These are phyloP conservation scores for Triticum urartu DNA, from an alignment of 176 grass and related monocot genomes.

Conservation along the genomic window DNA sequence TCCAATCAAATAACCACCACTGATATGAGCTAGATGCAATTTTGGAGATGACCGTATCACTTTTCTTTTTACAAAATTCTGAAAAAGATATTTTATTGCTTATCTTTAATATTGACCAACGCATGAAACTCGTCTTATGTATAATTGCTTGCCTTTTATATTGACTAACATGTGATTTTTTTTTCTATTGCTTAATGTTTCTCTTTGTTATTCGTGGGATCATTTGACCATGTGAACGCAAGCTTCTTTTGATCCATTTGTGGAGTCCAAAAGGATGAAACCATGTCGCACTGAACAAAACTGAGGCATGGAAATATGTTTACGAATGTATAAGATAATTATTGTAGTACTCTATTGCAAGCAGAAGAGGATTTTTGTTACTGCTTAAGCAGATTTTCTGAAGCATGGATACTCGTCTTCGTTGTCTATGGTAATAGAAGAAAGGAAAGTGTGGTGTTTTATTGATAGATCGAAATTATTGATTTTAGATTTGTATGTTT, in stretches of 20 bases:
- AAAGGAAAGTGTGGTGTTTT: not conserved
- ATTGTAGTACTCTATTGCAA: not conserved
- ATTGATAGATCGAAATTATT: constrained; percentile 14
- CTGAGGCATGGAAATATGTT: not conserved
- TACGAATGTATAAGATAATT: not conserved
- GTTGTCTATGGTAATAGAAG: not conserved
- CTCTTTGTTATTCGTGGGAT: not conserved
- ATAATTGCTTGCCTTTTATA: too few relatives aligned
- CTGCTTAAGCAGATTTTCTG: not conserved
- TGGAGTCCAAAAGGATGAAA: not conserved
- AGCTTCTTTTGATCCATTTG: not conserved
- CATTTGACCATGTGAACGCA: not conserved
- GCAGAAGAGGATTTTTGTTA: not conserved
- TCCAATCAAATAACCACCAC: not conserved
- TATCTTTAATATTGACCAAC: too few relatives aligned
- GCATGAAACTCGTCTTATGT: too few relatives aligned
- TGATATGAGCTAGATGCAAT: not conserved
- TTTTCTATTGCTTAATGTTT: not conserved
- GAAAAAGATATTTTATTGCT: not conserved
- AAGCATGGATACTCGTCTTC: not conserved
- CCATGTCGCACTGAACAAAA: not conserved
- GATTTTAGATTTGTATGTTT: constrained; percentile 9
- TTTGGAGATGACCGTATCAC: not conserved
- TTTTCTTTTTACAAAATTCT: not conserved
- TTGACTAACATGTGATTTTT: too few relatives aligned